Base-by-base conservation (phyloP, 2,329 filamentous ascomycete genomes). In the Hymenoscyphus infarciens region DNA sequence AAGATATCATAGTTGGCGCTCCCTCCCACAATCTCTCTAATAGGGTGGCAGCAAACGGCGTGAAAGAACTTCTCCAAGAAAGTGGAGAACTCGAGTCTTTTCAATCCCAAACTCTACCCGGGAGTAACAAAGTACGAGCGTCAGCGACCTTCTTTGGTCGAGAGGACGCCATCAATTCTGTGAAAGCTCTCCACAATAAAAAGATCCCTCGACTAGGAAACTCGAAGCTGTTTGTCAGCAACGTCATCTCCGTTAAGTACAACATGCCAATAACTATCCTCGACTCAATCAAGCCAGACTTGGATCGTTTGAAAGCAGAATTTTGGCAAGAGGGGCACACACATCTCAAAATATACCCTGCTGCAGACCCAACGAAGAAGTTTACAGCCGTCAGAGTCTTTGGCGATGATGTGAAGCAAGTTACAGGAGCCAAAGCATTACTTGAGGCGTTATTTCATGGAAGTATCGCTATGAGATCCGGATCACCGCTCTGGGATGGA, bases 371-470 rank as follows among this genome's bases (percentile, higher is more conserved):
- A 8, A 22, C 60, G 1, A 65, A 71, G 25, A 71, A 69, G 45
- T 74, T 75, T 55, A 70, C 69, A 4, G 69, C 73, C 5, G 61
- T 81, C 35, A 77, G 75, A 61, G 63, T 81, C 19, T 77, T 79
- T 64, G 75, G 78, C 0, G 70, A 74, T 4, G 61, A 67, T 25
- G 64, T 65, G 5, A 69, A 71, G 54, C 63, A 66, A 1, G 73
- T 79, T 5, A 71, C 70, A 1, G 61, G 64, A 8, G 75, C 76
- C 2, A 77, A 75, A 42, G 66, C 69, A 1, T 64, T 53, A 5
- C 67, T 79, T 6, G 72, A 77, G 5, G 60, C 59, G 1, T 72
- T 79, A 8, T 56, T 79, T 29, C 62, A 63, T 8, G 78, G 77
- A 3, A 64, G 61, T 2, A 62, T 75, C 19, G 70, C 74, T 2